These are phyloP conservation scores for Fonsecaea erecta DNA, from an alignment of 2,329 filamentous ascomycete genomes.

Conservation along the genomic window DNA sequence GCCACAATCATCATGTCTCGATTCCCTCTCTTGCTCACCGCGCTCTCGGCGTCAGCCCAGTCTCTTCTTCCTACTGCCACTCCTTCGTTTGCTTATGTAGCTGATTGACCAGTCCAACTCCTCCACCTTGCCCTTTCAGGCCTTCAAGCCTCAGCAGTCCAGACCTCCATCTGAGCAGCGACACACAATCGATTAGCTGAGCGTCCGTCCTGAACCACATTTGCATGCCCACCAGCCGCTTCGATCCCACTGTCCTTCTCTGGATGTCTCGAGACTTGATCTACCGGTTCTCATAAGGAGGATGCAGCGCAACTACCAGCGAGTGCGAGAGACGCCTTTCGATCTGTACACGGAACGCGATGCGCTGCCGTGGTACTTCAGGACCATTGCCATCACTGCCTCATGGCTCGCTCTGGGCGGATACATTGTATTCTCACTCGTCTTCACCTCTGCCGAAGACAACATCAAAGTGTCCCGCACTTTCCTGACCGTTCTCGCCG, in stretches of 20 bases:
- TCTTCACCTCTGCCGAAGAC: conserved; percentile 29
- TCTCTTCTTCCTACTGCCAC: neutral
- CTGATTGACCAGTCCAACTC: neutral
- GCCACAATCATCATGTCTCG: conserved; percentile 12
- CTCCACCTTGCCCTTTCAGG: neutral
- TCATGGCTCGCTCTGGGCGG: conserved; percentile 37
- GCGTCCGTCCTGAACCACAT: neutral
- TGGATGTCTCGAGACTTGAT: conserved; percentile 21
- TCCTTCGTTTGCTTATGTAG: neutral
- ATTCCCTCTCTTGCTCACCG: conserved; percentile 16
- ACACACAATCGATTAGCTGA: conserved; percentile 3
- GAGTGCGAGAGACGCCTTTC: conserved; percentile 33
- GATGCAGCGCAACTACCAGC: conserved; percentile 28
- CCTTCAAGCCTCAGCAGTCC: neutral
- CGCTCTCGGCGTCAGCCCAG: neutral
- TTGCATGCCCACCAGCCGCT: neutral
- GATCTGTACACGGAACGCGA: conserved; percentile 37
- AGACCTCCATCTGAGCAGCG: neutral
- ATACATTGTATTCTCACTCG: conserved; percentile 36
- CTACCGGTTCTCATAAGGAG: conserved; percentile 20
- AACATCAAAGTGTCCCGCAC: conserved; percentile 28
- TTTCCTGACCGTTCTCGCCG: conserved; percentile 28
- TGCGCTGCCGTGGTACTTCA: conserved; percentile 34
- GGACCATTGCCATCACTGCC: conserved; percentile 28
- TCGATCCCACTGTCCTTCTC: neutral